phyloP scores from a whole-genome alignment of 1,139 yeast genomes.

The Kodamaea derodonti region DNA sequence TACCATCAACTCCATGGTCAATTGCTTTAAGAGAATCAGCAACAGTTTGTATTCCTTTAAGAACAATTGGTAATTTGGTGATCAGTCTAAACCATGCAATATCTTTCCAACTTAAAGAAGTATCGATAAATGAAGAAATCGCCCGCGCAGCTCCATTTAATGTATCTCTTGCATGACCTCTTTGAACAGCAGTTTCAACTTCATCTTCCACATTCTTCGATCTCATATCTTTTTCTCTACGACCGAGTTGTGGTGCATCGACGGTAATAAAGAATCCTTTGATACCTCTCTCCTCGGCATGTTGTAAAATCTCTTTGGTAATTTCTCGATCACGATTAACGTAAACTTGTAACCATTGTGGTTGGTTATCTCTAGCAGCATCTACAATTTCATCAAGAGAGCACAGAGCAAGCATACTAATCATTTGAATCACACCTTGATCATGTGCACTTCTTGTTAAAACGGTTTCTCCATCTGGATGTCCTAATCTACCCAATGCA shows the following conservation, averaged over 20 bases:
- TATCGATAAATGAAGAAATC: conserved; percentile 72
- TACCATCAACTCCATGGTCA: conserved; percentile 59
- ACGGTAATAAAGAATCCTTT: conserved; percentile 84
- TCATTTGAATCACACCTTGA: conserved; percentile 72
- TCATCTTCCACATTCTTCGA: conserved; percentile 36
- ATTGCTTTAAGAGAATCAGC: conserved; percentile 67
- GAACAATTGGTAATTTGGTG: conserved; percentile 62
- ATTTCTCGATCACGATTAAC: conserved; percentile 67
- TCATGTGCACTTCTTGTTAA: conserved; percentile 70
- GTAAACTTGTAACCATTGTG: conserved; percentile 90
- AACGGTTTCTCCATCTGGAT: conserved; percentile 73
- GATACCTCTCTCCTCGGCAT: conserved; percentile 73
- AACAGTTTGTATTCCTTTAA: conserved; percentile 69
- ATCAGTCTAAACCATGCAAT: conserved; percentile 52
- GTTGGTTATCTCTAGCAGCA: conserved; percentile 46
- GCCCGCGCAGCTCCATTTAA: conserved; percentile 88
- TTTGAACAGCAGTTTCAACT: conserved; percentile 57
- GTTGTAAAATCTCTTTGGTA: conserved; percentile 56
- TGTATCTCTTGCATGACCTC: conserved; percentile 19
- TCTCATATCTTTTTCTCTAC: conserved; percentile 71
- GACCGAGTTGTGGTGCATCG: conserved; percentile 94
- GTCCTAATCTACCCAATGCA: conserved; percentile 77
- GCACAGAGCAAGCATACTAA: conserved; percentile 75
- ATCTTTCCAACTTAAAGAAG: conserved; percentile 63
- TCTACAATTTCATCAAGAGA: conserved; percentile 68